Evolutionary conservation across 2,329 filamentous ascomycete genomes (phyloP), one percentile per base, ranked within the genome.

Genomic region (Cladosporium sphaerospermum): DNA sequence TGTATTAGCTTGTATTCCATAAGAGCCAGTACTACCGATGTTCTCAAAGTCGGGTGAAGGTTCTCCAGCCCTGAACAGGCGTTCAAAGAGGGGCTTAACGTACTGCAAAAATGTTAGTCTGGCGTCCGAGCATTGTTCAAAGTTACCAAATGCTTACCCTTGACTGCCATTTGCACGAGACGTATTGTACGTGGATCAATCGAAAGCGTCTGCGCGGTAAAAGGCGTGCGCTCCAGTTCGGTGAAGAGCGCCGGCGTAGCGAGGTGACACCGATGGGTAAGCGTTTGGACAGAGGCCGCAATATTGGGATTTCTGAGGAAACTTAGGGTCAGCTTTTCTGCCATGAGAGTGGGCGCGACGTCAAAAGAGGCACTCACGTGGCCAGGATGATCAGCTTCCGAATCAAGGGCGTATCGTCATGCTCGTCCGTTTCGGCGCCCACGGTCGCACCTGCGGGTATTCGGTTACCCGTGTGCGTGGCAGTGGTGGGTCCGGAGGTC

Each of bases 231-330:
- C 6, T 72, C 73, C 2, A 76, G 63, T 50, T 74, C 73, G 19
- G 61, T 59, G 61, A 74, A 75, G 44, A 75, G 72, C 31, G 69
- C 69, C 0, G 74, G 74, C 2, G 69, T 67, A 1, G 73, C 71
- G 1, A 76, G 61, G 55, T 76, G 73, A 59, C 74, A 77, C 19
- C 71, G 70, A 59, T 76, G 73, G 9, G 69, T 73, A 6, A 77
- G 57, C 4, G 62, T 63, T 9, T 72, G 69, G 9, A 77, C 74
- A 52, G 71, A 70, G 9, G 67, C 61, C 2, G 73, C 74, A 10
- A 77, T 62, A 11, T 54, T 53, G 13, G 72, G 69, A 34, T 73
- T 73, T 5, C 66, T 72, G 53, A 32, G 45, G 33, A 7, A 23
- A 8, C 43, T 1, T 7, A 14, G 4, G n/a, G 1, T 39, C 36